phyloP scores from a whole-genome alignment of 352 stramenopile genomes.

The Pythium dissimile region DNA sequence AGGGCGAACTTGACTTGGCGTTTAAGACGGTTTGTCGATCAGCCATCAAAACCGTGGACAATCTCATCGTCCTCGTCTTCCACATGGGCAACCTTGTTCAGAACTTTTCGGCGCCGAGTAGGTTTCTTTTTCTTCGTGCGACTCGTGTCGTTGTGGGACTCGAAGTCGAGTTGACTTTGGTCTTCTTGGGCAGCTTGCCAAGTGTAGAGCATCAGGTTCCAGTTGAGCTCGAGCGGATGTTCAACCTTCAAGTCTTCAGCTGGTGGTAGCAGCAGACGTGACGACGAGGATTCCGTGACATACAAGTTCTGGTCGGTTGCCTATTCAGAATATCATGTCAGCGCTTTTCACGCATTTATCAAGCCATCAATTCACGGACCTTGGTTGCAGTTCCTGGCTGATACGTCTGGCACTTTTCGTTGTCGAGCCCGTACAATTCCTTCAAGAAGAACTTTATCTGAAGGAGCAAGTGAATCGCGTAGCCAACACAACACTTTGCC shows the following conservation, averaged over 20 bases:
- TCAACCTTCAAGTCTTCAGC: constrained; percentile 26
- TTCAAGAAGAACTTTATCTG: constrained; percentile 78
- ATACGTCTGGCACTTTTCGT: constrained; percentile 82
- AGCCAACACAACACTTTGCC: constrained; percentile 30
- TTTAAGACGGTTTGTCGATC: background rate
- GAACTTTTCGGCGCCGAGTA: constrained; percentile 33
- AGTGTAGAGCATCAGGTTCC: constrained; percentile 58
- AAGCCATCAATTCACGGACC: constrained; percentile 15
- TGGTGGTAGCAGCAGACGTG: constrained; percentile 20
- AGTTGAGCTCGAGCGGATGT: constrained; percentile 40
- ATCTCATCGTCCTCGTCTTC: constrained; percentile 33
- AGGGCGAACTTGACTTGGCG: background rate
- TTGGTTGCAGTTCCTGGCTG: constrained; percentile 50
- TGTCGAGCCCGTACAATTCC: constrained; percentile 56
- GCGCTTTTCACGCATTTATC: background rate
- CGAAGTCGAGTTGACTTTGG: constrained; percentile 68
- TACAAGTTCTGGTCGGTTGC: constrained; percentile 27
- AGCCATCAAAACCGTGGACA: constrained; percentile 30
- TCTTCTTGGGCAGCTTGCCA: constrained; percentile 56
- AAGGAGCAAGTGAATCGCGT: constrained; percentile 64
- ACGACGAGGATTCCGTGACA: constrained; percentile 13
- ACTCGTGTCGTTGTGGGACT: constrained; percentile 31
- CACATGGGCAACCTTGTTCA: constrained; percentile 22
- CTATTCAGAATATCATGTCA: constrained; percentile 15
- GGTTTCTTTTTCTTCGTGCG: constrained; percentile 28